Percentiles rank a stretch among this genome's conserved stretches.
Evolutionary conservation across 805 yeast species (phyloP).

Genomic region (Yamadazyma phyllophila): DNA sequence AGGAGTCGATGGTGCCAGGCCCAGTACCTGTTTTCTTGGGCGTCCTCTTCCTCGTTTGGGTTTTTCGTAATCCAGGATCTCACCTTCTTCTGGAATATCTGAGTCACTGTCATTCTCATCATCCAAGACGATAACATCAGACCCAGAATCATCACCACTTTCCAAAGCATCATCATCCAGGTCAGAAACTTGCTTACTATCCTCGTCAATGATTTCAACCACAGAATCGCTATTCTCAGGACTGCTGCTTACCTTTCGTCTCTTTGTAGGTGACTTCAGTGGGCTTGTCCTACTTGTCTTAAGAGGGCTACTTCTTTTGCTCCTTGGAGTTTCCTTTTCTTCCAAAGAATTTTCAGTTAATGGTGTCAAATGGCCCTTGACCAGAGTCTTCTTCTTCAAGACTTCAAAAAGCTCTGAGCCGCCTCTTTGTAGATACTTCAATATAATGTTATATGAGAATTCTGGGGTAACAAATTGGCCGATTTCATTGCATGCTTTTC

Average conservation of each 20-base stretch:
- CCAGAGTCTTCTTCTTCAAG: not conserved
- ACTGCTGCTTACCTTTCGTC: not conserved
- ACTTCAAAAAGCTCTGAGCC: not conserved
- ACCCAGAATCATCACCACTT: constrained; percentile 1
- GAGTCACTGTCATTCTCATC: not conserved
- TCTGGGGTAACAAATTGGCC: constrained; percentile 15
- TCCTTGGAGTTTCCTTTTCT: not conserved
- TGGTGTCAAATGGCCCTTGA: too few species aligned
- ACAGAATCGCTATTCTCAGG: not conserved
- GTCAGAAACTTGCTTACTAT: not conserved
- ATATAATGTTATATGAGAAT: not conserved
- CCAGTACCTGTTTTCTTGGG: constrained; percentile 15
- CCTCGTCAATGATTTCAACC: not conserved
- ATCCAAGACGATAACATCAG: constrained; percentile 14
- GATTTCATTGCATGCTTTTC: constrained; percentile 39
- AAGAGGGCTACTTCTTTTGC: not conserved
- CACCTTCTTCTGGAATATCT: not conserved
- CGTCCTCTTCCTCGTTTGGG: constrained; percentile 18
- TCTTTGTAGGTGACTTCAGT: not conserved
- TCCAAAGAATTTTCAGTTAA: too few species aligned
- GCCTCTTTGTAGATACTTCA: not conserved
- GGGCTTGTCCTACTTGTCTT: not conserved
- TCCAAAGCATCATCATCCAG: constrained; percentile 7
- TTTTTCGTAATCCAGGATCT: not conserved
- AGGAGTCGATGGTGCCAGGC: constrained; percentile 3